Conservation (phyloP, 805 yeast genomes). For the Huiozyma sinensis region DNA sequence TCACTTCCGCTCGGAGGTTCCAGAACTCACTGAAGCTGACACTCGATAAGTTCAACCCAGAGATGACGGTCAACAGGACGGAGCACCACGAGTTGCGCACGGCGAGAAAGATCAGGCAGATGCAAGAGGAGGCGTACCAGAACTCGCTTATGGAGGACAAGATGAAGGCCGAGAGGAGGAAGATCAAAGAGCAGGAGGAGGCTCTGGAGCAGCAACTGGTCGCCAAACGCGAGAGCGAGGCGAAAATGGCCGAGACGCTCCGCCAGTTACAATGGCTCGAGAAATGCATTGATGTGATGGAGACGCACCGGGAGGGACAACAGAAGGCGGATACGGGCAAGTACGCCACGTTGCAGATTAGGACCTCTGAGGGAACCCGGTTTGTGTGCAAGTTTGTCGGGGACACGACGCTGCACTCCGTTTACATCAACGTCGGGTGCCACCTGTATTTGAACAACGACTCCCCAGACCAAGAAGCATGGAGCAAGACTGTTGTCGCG, state of each 20-base stretch:
- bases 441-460: conserved; percentile 23
- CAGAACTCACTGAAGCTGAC: conserved; percentile 31
- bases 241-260: conserved; percentile 10
- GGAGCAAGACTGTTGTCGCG: conserved; percentile 45
- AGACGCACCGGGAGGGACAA: neutral
- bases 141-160: conserved; percentile 49
- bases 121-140: conserved; percentile 60
- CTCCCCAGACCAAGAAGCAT: conserved; percentile 54
- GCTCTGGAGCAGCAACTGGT: conserved; percentile 1
- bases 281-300: conserved; percentile 7
- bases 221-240: conserved; percentile 4
- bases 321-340: conserved; percentile 1
- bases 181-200: conserved; percentile 11
- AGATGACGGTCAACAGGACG: conserved; percentile 44
- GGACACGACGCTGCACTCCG: conserved; percentile 11
- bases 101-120: conserved; percentile 46
- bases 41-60: conserved; percentile 49
- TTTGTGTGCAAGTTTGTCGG: conserved; percentile 17
- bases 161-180: conserved; percentile 39
- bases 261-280: conserved; percentile 17
- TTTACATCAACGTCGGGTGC: conserved; percentile 20
- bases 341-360: conserved; percentile 22
- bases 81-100: conserved; percentile 51
- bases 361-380: conserved; percentile 25
- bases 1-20: conserved; percentile 25